A percentile compares a stretch with the other conserved stretches of the same genome.
Evolutionary conservation across 2,329 filamentous ascomycete species (phyloP).

Genomic region (Beauveria australis): DNA sequence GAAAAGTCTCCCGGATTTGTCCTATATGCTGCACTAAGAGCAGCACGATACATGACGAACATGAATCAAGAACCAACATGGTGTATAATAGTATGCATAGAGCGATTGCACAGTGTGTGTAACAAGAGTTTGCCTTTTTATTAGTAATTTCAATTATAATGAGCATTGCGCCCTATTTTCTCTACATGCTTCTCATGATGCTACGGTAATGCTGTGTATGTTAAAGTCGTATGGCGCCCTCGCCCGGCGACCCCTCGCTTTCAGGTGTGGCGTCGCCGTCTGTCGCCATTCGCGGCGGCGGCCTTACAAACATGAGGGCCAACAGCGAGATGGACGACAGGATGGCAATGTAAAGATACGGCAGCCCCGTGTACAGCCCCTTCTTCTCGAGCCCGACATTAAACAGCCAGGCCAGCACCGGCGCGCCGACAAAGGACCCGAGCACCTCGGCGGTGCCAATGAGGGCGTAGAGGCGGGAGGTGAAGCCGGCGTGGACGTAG

Average conservation of each 20-base stretch:
- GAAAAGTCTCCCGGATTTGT: conserved; percentile 6
- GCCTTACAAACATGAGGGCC: conserved; percentile 23
- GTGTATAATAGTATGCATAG: conserved; percentile 3
- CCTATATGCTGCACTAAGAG: conserved; percentile 11
- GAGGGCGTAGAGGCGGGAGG: conserved; percentile 33
- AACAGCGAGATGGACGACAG: conserved; percentile 22
- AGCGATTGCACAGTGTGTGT: neutral
- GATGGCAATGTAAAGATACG: conserved; percentile 31
- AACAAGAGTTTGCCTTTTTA: neutral
- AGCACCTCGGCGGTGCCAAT: conserved; percentile 31
- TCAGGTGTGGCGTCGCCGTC: conserved; percentile 14
- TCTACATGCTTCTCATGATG: neutral
- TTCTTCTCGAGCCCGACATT: conserved; percentile 26
- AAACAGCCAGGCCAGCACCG: conserved; percentile 31
- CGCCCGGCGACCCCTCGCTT: conserved; percentile 14
- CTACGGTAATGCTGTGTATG: neutral
- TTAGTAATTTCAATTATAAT: neutral
- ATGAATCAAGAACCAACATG: neutral
- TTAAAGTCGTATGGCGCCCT: conserved; percentile 7
- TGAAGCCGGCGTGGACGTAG: conserved; percentile 29
- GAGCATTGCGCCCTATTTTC: neutral
- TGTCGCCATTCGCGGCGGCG: conserved; percentile 16
- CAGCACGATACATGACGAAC: neutral
- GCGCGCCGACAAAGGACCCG: conserved; percentile 32
- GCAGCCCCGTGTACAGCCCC: conserved; percentile 29